A percentile compares a stretch with the other conserved stretches of the same genome.
phyloP scores from a whole-genome alignment of 208 protist genomes.

The Endotrypanum monterogeii region DNA sequence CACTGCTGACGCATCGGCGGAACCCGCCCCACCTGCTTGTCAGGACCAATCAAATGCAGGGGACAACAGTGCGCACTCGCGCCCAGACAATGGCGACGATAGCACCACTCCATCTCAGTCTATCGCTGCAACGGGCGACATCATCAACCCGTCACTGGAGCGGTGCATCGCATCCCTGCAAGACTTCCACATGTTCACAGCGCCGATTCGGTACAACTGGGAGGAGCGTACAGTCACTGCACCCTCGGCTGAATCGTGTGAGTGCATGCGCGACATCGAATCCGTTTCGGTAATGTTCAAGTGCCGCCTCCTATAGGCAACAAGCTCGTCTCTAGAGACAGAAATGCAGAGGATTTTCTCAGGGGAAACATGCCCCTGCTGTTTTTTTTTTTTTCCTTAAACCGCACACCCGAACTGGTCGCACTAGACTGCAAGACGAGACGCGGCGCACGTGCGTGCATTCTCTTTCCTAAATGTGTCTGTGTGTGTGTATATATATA shows the following conservation, averaged over 20 bases:
- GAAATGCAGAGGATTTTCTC: no score
- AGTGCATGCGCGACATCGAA: conserved; percentile 68
- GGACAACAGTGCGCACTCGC: not conserved
- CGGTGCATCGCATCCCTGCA: conserved; percentile 38
- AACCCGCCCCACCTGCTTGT: not conserved
- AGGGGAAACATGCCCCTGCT: no score
- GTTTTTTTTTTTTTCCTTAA: no score
- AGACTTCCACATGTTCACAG: conserved; percentile 57
- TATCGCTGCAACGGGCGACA: conserved; percentile 34
- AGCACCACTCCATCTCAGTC: not conserved
- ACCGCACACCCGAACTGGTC: conserved; percentile 3
- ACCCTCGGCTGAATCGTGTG: conserved; percentile 28
- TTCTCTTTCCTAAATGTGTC: not conserved
- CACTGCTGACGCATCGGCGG: not conserved
- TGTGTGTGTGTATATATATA: not conserved
- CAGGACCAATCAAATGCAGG: not conserved
- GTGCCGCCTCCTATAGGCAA: conserved; percentile 20
- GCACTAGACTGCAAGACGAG: not conserved
- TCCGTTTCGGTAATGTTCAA: conserved; percentile 61
- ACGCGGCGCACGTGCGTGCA: not conserved
- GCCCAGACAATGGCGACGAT: conserved; percentile 1
- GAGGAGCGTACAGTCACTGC: conserved; percentile 44
- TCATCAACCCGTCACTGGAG: conserved; percentile 61
- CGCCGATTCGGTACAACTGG: conserved; percentile 65
- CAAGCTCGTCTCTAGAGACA: no score